A percentile compares a stretch with the other conserved stretches of the same genome.
phyloP scores from a whole-genome alignment of 1,139 yeast genomes.

The Zygoascus meyerae region DNA sequence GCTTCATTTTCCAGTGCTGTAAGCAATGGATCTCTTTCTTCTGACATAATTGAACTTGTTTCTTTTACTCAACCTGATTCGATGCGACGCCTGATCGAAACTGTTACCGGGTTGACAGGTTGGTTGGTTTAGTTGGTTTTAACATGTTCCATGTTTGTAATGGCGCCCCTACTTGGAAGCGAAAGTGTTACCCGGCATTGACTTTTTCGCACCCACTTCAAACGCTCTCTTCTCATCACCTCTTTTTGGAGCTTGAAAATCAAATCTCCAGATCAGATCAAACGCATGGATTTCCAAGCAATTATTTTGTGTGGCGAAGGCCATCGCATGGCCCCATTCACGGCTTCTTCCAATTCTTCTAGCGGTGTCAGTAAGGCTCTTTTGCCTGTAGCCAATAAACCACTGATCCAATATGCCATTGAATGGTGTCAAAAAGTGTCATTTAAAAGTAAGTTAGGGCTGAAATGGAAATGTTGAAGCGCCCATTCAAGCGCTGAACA shows the following conservation, averaged over 20 bases:
- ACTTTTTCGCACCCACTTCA: too few species aligned
- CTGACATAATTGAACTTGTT: conserved; percentile 11
- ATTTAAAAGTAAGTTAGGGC: conserved; percentile 26
- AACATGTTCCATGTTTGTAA: too few species aligned
- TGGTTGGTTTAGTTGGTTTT: too few species aligned
- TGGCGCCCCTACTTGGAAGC: background rate
- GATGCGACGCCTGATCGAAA: background rate
- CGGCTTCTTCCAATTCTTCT: conserved; percentile 41
- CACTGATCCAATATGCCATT: conserved; percentile 82
- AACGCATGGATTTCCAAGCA: conserved; percentile 82
- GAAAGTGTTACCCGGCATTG: too few species aligned
- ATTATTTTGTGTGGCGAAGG: conserved; percentile 87
- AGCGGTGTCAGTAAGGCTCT: conserved; percentile 76
- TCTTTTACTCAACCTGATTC: background rate
- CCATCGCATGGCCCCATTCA: conserved; percentile 59
- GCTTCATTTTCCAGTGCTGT: conserved; percentile 30
- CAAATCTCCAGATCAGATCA: background rate
- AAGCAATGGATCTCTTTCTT: conserved; percentile 31
- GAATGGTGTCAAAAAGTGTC: conserved; percentile 87
- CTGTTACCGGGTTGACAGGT: too few species aligned
- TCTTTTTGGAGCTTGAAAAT: background rate
- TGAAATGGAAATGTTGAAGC: too few species aligned
- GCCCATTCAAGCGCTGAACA: too few species aligned
- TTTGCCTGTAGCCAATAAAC: conserved; percentile 82
- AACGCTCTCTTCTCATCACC: too few species aligned